Evolutionary conservation across 768 basidiomycete genomes (phyloP), one percentile per base, ranked within the genome.

Genomic region (Termitomyces heimii): DNA sequence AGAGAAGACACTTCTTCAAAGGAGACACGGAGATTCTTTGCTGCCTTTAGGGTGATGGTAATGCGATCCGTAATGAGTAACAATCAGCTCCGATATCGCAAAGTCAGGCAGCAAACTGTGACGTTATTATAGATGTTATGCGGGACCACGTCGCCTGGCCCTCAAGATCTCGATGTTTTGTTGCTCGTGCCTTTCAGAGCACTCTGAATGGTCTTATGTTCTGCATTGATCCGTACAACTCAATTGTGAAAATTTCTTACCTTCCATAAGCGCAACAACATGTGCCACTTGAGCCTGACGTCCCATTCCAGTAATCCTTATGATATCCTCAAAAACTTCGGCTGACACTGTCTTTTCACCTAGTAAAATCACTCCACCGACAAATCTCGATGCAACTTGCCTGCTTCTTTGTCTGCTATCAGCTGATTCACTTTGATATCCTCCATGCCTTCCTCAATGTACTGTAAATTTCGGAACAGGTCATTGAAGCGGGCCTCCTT

Each of bases 381-480:
- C 40, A 43, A n/a, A 59, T 44, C 31, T 44, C 18, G 40, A 55
- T 49, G 48, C 14, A 20, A 53, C 55, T 59, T 44, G 35, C 57
- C 54, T 56, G 45, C 35, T 32, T 56, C 51, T 29, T 35, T n/a
- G 20, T 54, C 47, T 29, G 53, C 14, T 10, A 4, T 22, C 60
- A 42, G 32, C 43, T 53, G 55, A 43, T 51, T 46, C 26, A 53
- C 50, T 39, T 50, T 49, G 40, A 57, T 49, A 20, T 42, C 40
- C 9, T 55, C 18, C 1, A 57, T 26, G 9, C 57, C 57, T 32
- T 51, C 54, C 3, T 50, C 49, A 26, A 62, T 34, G 32, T 57
- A 46, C n/a, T 18, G 53, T 2, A 62, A 35, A 53, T 62, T 50
- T 5, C 54, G 56, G 26, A 62, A 60, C 22, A 62, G 54, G 22